A percentile compares a stretch with the other conserved stretches of the same genome.
These are phyloP conservation scores for Trichoderma orchidacearum DNA, from an alignment of 495 filamentous ascomycete species.

Conservation along the genomic window DNA sequence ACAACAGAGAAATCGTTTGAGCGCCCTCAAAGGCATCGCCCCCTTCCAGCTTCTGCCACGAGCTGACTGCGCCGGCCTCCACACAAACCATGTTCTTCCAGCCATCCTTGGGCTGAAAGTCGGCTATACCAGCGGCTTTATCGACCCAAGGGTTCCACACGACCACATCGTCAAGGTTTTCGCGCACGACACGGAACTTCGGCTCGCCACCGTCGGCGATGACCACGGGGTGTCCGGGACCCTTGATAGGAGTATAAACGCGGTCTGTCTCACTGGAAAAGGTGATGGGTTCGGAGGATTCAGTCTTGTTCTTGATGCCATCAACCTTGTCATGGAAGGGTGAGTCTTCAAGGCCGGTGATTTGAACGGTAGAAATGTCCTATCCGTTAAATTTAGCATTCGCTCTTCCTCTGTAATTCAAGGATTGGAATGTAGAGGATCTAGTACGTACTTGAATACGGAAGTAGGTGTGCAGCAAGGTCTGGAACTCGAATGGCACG, in stretches of 20 bases:
- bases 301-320: slow-evolving; percentile 39
- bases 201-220: slow-evolving; percentile 48
- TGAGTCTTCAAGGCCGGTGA: slow-evolving; percentile 60
- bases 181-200: slow-evolving; percentile 57
- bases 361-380: slow-evolving; percentile 58
- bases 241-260: slow-evolving; percentile 45
- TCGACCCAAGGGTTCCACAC: slow-evolving; percentile 97
- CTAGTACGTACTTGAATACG: slow-evolving; percentile 47
- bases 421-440: not conserved
- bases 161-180: slow-evolving; percentile 73
- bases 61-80: slow-evolving; percentile 72
- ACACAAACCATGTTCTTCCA: slow-evolving; percentile 89
- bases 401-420: not conserved
- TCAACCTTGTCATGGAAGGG: slow-evolving; percentile 74
- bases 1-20: slow-evolving; percentile 45
- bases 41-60: slow-evolving; percentile 71
- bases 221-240: slow-evolving; percentile 42
- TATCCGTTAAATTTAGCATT: slow-evolving; percentile 13
- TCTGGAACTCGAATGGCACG: slow-evolving; percentile 77
- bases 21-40: slow-evolving; percentile 86
- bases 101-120: slow-evolving; percentile 81
- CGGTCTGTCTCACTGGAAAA: slow-evolving; percentile 73
- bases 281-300: slow-evolving; percentile 33
- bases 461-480: slow-evolving; percentile 85
- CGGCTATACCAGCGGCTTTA: slow-evolving; percentile 65